These are phyloP conservation scores for Echinosophora koreensis DNA, from an alignment of 306 rosid species.

Conservation along the genomic window DNA sequence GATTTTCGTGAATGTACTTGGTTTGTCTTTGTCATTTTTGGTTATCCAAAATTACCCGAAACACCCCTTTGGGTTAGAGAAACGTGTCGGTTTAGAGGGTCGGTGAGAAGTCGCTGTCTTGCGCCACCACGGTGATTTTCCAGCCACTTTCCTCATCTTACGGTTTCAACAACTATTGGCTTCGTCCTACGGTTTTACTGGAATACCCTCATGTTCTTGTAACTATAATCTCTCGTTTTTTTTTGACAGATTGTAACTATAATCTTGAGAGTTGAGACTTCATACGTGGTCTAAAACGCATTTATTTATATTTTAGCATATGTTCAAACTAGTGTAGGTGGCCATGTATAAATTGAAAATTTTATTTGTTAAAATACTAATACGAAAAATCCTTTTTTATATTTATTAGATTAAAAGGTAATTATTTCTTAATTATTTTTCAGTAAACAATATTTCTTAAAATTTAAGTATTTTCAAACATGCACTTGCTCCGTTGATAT, in stretches of 20 bases:
- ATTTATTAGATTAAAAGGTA: no score
- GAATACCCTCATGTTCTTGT: conserved; percentile 8
- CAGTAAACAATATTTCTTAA: no score
- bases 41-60: conserved; percentile 31
- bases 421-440: no score
- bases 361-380: background rate
- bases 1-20: no score
- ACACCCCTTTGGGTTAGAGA: conserved; percentile 18
- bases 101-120: conserved; percentile 55
- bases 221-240: no score
- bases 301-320: no score
- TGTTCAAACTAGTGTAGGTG: no score
- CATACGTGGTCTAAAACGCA: conserved; percentile 34
- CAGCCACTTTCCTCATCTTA: conserved; percentile 37
- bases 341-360: no score
- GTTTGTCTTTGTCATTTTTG: conserved; percentile 37
- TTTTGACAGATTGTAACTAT: no score
- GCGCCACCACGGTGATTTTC: conserved; percentile 35
- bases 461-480: no score
- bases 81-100: conserved; percentile 48
- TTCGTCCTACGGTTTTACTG: conserved; percentile 45
- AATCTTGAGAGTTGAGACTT: background rate
- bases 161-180: conserved; percentile 48
- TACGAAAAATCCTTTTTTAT: no score
- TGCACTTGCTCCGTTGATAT: no score